These are phyloP conservation scores for Margaritispora aquatica DNA, from an alignment of 495 filamentous ascomycete species.

Conservation along the genomic window DNA sequence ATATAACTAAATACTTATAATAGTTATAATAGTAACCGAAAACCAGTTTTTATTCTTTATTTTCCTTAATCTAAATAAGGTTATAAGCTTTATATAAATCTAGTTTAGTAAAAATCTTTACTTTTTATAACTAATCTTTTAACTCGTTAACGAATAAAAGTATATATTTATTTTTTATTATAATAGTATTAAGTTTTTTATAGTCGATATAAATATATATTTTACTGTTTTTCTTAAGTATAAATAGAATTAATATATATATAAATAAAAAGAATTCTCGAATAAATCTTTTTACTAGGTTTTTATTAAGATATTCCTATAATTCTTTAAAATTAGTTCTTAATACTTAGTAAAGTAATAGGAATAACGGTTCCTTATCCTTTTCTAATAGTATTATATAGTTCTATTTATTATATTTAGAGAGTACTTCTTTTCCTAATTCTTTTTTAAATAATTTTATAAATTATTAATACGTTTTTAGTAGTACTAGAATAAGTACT, in stretches of 20 bases:
- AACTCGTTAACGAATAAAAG: slow-evolving; percentile 40
- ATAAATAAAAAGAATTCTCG: not conserved
- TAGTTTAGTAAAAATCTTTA: slow-evolving; percentile 39
- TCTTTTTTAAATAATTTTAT: not conserved
- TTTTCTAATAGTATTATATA: not conserved
- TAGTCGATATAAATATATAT: slow-evolving; percentile 43
- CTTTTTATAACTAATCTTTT: slow-evolving; percentile 23
- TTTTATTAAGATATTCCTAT: not conserved
- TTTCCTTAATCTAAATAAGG: slow-evolving; percentile 26
- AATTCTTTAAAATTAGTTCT: not conserved
- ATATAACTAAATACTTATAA: slow-evolving; percentile 29
- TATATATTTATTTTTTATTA: slow-evolving; percentile 36
- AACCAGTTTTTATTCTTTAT: slow-evolving; percentile 29
- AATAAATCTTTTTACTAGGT: slow-evolving; percentile 7
- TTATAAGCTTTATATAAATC: slow-evolving; percentile 38
- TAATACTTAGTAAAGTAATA: not conserved
- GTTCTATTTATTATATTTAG: not conserved
- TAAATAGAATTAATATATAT: not conserved
- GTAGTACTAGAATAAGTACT: not conserved
- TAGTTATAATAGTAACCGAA: slow-evolving; percentile 26
- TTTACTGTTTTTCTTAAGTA: slow-evolving; percentile 2
- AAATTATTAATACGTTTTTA: not conserved
- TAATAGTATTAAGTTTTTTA: slow-evolving; percentile 34
- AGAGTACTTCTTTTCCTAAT: not conserved
- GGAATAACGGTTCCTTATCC: not conserved